Percentiles rank a stretch among this genome's conserved stretches.
Conservation (phyloP, 495 filamentous ascomycete genomes). For the Talaromyces borbonicus region DNA sequence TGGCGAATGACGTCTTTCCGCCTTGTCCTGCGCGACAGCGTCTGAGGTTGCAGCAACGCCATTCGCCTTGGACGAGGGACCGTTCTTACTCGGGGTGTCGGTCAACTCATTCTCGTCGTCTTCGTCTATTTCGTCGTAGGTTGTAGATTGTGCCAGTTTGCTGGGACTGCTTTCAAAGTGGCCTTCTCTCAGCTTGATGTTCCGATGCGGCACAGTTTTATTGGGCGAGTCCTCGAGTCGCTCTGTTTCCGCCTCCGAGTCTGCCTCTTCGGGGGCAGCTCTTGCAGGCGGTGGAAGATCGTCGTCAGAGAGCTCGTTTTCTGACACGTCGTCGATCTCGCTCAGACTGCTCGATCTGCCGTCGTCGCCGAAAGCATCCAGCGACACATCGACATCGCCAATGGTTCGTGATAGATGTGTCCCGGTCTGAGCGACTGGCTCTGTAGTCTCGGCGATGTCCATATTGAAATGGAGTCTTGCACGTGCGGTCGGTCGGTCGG, state of each 20-base stretch:
- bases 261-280: constrained; percentile 46
- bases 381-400: constrained; percentile 26
- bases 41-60: constrained; percentile 8
- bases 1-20: neutral
- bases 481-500: neutral
- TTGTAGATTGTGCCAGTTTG: constrained; percentile 50
- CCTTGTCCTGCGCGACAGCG: neutral
- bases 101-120: constrained; percentile 29
- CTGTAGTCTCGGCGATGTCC: constrained; percentile 35
- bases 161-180: constrained; percentile 53
- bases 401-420: constrained; percentile 26
- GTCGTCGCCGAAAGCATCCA: constrained; percentile 33
- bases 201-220: constrained; percentile 49
- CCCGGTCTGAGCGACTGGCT: constrained; percentile 26
- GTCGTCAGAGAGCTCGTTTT: constrained; percentile 49
- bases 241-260: constrained; percentile 98
- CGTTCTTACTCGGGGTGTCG: constrained; percentile 33
- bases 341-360: constrained; percentile 69
- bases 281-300: constrained; percentile 32
- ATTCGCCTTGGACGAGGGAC: constrained; percentile 21
- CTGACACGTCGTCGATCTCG: constrained; percentile 74
- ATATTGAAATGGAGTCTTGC: too few relatives aligned
- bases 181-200: constrained; percentile 48
- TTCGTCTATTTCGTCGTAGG: constrained; percentile 33
- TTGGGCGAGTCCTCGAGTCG: constrained; percentile 86